Base-by-base conservation (phyloP, 2,329 filamentous ascomycete genomes). In the Colletotrichum falcatum region DNA sequence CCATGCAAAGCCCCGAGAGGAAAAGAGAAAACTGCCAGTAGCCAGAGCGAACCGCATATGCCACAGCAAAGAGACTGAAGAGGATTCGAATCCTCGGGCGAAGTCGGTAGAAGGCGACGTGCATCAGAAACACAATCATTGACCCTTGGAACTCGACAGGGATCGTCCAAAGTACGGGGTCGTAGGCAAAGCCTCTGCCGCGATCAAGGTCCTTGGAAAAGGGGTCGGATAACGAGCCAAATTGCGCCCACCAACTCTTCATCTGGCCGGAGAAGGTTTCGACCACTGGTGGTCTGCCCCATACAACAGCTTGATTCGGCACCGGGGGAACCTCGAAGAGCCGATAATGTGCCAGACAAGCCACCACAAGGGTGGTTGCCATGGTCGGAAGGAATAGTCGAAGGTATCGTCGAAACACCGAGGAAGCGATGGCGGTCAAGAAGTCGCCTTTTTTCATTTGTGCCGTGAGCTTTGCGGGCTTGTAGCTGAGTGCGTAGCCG, bases 161-260 rank as follows among this genome's bases (percentile, higher is more conserved):
- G 44, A 90, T 90, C 7, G 88, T 90, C 88, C 88, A 90, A 23
- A 90, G 78, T 70, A 90, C 88, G 28, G 87, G 81, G 74, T 90
- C 87, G 74, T 89, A 88, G 37, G 77, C 80, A 30, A 56, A 70
- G 2, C 14, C 44, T 12, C 46, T 20, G 8, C 67, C 67, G 18
- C 64, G 42, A 2, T 14, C 23, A 7, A 60, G 79, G 65, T 82
- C 79, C 84, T 84, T 87, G 67, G 80, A 79, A 78, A 85, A 87
- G 33, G 87, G 77, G 56, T 87, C 83, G 39, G 87, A 73, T 69
- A 87, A 81, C 84, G 80, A 87, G 84, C 42, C 8, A 8, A 48
- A 48, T 66, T 83, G 79, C 72, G 76, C 73, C 33, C 73, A 72
- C 86, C 86, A 88, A 69, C 86, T 81, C 26, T 71, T 70, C n/a